Base-by-base conservation (phyloP, 768 basidiomycete species). In the Exidia glandulosa region DNA sequence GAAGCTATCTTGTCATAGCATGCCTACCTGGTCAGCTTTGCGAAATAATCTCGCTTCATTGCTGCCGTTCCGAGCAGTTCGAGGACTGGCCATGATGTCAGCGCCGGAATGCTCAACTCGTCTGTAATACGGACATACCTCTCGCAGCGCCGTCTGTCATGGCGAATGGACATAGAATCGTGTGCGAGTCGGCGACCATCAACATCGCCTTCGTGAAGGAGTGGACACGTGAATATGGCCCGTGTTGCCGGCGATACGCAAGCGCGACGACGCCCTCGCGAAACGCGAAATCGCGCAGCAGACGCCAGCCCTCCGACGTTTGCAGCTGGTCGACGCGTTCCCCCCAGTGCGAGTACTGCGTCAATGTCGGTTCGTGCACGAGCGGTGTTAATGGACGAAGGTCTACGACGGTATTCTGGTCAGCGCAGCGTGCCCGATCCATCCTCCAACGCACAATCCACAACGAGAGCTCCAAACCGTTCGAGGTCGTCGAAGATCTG, bases 141-240 rank as follows among this genome's bases (percentile, higher is more conserved):
- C 88, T 75, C 7, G 88, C 87, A 36, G 79, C 77, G 0, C 88
- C 88, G 67, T 91, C 88, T 0, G 87, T 86, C 89, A 91, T 90
- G 36, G 82, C 82, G 60, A 88, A 69, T 1, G 89, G 89, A 60
- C 88, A 90, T 60, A 84, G 80, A 9, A 85, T 76, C 70, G 80
- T 81, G 66, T 86, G 82, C 27, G 77, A 75, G 68, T 89, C 87
- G 5, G 82, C 86, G 9, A 75, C 76, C 70, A 84, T 78, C 31
- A 90, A 66, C 56, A 83, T 65, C 45, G 78, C 69, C 72, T 90
- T 90, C 25, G 82, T 79, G 63, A 90, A 90, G 0, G 79, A 80
- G 64, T 84, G 82, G 1, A 80, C 61, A 23, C 88, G 77, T 65
- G 85, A 86, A 64, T 80, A 75, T 61, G 84, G 82, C 1, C 74